Percentiles rank a stretch among this genome's conserved stretches.
phyloP scores from a whole-genome alignment of 2,329 filamentous ascomycete genomes.

The Shiraia sp. region DNA sequence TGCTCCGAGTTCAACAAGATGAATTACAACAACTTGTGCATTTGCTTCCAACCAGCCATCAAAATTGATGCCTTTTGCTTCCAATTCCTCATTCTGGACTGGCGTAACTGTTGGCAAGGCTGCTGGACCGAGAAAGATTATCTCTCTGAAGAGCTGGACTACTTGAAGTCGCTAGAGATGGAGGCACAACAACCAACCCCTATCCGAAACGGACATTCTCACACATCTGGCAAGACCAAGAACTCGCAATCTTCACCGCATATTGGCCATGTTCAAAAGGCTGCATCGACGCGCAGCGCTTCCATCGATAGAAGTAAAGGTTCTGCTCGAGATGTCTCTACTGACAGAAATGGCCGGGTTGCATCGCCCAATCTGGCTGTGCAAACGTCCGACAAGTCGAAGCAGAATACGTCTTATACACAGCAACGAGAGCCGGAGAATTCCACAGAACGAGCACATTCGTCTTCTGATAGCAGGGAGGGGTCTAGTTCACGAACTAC shows the following conservation, averaged over 20 bases:
- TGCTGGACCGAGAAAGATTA: constrained; percentile 87
- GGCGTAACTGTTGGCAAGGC: constrained; percentile 96
- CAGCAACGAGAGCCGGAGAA: constrained; percentile 27
- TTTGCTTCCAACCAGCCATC: constrained; percentile 96
- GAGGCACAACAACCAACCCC: constrained; percentile 21
- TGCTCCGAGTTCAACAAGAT: constrained; percentile 98
- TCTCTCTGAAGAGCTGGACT: constrained; percentile 39
- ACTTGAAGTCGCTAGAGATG: constrained; percentile 26
- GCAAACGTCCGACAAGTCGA: constrained; percentile 28
- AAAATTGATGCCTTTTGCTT: constrained; percentile 96
- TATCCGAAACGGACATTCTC: constrained; percentile 30
- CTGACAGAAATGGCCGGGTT: constrained; percentile 38
- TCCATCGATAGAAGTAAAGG: constrained; percentile 36
- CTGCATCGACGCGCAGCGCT: constrained; percentile 31
- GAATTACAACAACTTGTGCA: constrained; percentile 93
- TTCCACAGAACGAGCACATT: constrained; percentile 33
- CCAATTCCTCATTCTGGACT: constrained; percentile 91
- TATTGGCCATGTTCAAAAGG: constrained; percentile 29
- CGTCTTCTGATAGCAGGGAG: constrained; percentile 37
- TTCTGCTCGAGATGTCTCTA: constrained; percentile 33
- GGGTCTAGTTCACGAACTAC: constrained; percentile 23
- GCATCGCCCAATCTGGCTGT: constrained; percentile 34
- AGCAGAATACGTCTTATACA: constrained; percentile 21
- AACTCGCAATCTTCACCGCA: constrained; percentile 29
- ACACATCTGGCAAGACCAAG: constrained; percentile 29